phyloP scores from a whole-genome alignment of 1,284 basidiomycete species.

The Cutaneotrichosporon dermatis region DNA sequence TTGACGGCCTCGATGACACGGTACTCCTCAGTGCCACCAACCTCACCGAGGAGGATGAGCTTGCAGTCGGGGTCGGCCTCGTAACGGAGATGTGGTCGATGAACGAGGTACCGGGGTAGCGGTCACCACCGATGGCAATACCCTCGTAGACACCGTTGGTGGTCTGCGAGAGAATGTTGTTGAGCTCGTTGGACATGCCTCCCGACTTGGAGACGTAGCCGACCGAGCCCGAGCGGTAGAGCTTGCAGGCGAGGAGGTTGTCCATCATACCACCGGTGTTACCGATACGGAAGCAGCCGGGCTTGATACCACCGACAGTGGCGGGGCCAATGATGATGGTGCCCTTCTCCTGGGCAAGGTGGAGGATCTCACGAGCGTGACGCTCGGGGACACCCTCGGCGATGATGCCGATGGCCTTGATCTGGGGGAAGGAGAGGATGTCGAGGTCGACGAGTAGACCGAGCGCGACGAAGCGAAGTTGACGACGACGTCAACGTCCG shows the following conservation, averaged over 20 bases:
- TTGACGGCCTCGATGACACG: slow-evolving; percentile 98
- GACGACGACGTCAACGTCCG: slow-evolving; percentile 94
- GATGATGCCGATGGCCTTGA: slow-evolving; percentile 86
- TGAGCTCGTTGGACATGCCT: slow-evolving; percentile 99
- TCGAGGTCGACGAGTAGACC: slow-evolving; percentile 95
- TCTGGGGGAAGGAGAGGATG: slow-evolving; percentile 67
- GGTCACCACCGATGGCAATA: slow-evolving; percentile 98
- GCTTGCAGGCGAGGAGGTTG: slow-evolving; percentile 97
- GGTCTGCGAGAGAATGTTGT: slow-evolving; percentile 97
- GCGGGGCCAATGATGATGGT: slow-evolving; percentile 97
- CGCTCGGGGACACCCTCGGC: slow-evolving; percentile 98
- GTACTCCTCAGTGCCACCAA: slow-evolving; percentile 98
- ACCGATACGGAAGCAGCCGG: slow-evolving; percentile 98
- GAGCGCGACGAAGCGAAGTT: slow-evolving; percentile 96
- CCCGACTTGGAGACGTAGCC: slow-evolving; percentile 99
- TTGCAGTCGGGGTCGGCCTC: slow-evolving; percentile 97
- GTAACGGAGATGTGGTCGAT: slow-evolving; percentile 98
- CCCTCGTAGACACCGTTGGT: slow-evolving; percentile 99
- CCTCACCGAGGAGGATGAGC: slow-evolving; percentile 98
- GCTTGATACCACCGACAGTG: slow-evolving; percentile 99
- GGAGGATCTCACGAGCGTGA: slow-evolving; percentile 92
- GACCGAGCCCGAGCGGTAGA: slow-evolving; percentile 95
- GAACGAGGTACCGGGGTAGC: slow-evolving; percentile 97
- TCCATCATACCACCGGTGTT: slow-evolving; percentile 99
- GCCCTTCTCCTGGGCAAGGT: slow-evolving; percentile 76